A percentile compares a stretch with the other conserved stretches of the same genome.
Conservation (phyloP, 768 basidiomycete genomes). For the Calocera cornea region DNA sequence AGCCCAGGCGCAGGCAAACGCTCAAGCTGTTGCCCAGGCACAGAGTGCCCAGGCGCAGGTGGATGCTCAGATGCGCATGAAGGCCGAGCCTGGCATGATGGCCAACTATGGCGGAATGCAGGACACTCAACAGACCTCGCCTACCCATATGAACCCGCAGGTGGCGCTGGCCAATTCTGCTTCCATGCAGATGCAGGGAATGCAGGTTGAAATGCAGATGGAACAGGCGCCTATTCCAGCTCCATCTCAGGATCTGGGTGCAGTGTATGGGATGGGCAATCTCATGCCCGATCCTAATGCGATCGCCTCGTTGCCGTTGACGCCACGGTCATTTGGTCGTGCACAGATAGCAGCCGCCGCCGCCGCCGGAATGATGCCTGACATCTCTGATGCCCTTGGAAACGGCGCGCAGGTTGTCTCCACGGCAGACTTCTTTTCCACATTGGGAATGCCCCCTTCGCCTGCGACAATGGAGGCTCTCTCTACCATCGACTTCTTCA, state of each 20-base stretch:
- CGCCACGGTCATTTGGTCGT: neutral
- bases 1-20: neutral
- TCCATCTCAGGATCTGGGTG: neutral
- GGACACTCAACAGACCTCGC: neutral
- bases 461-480: neutral
- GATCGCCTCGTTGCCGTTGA: neutral
- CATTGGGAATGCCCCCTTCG: neutral
- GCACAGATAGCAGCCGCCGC: neutral
- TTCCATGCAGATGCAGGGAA: neutral
- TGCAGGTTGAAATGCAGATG: neutral
- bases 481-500: neutral
- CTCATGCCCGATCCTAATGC: neutral
- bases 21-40: neutral
- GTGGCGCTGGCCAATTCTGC: neutral
- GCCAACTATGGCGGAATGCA: neutral
- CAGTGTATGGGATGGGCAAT: neutral
- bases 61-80: neutral
- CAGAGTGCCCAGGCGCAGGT: neutral
- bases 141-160: neutral
- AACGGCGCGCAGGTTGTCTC: neutral
- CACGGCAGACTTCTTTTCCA: neutral
- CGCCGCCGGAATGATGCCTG: neutral
- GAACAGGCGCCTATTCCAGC: neutral
- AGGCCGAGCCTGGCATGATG: neutral
- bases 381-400: neutral